Conservation (phyloP, 768 basidiomycete species). For the Neoboletus subvelutipes region DNA sequence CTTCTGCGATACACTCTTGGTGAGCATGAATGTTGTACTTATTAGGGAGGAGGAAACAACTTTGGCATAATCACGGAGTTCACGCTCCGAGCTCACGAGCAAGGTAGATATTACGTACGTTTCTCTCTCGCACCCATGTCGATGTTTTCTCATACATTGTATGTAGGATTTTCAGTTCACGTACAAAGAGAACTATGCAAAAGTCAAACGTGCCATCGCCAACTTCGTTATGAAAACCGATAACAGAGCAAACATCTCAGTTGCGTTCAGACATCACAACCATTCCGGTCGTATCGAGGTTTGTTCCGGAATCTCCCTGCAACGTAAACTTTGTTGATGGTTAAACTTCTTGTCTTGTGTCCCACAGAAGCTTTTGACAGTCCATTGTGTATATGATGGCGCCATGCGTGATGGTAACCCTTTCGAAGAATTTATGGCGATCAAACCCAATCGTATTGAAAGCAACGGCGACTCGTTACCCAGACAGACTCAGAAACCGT, state of each 20-base stretch:
- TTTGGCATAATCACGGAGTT: constrained; percentile 31
- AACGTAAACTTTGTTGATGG: neutral
- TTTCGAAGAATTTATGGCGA: neutral
- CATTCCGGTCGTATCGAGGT: neutral
- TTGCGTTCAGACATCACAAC: constrained; percentile 3
- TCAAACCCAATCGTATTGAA: neutral
- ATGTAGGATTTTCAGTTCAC: constrained; percentile 4
- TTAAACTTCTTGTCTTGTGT: neutral
- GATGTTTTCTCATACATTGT: neutral
- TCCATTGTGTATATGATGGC: constrained; percentile 2
- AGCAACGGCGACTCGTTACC: neutral
- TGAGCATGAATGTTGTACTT: neutral
- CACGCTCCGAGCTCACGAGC: constrained; percentile 16
- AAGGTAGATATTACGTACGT: constrained; percentile 9
- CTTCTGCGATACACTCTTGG: neutral
- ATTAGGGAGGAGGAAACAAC: constrained; percentile 26
- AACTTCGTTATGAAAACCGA: neutral
- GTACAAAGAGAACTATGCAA: neutral
- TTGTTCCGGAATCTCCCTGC: neutral
- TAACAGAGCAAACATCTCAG: constrained; percentile 8
- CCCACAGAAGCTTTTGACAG: neutral
- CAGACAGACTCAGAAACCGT: too few species aligned
- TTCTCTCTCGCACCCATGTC: neutral
- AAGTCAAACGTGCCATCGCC: constrained; percentile 7
- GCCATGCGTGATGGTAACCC: neutral